Conservation (phyloP, 495 filamentous ascomycete genomes). For the Bathelium albidoporum region DNA sequence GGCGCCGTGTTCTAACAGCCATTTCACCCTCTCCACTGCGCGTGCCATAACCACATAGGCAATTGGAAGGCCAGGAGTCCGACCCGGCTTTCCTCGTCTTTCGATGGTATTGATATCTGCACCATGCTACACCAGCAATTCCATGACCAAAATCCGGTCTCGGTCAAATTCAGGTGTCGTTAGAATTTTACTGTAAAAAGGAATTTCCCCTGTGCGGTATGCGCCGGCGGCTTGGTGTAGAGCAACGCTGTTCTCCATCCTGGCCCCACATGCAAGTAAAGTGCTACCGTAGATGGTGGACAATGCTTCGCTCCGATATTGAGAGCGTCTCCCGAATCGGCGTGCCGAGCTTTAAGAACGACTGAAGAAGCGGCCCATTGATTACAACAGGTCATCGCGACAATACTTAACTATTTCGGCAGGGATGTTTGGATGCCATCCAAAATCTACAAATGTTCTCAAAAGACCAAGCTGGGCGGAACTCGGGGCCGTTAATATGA, state of each 20-base stretch:
- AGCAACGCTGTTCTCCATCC: neutral
- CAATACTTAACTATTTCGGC: neutral
- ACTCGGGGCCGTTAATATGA: neutral
- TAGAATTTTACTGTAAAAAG: neutral
- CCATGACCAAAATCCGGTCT: neutral
- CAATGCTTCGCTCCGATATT: neutral
- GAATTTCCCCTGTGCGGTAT: neutral
- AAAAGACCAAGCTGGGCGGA: neutral
- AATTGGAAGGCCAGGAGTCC: neutral
- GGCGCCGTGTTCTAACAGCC: neutral
- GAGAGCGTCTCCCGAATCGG: neutral
- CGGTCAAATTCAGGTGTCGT: neutral
- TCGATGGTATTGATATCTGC: neutral
- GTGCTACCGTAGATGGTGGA: neutral
- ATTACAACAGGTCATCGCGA: neutral
- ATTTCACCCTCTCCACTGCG: conserved; percentile 3
- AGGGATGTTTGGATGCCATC: conserved; percentile 1
- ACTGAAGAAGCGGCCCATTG: neutral
- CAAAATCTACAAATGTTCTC: neutral
- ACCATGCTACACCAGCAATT: conserved; percentile 3
- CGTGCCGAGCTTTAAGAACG: neutral
- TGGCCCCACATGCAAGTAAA: neutral
- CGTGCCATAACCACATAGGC: neutral
- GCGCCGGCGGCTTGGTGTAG: neutral
- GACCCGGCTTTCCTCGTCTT: neutral